Percentiles rank a stretch among this genome's conserved stretches.
These are phyloP conservation scores for Pulveroboletus sp. DNA, from an alignment of 768 basidiomycete species.

Conservation along the genomic window DNA sequence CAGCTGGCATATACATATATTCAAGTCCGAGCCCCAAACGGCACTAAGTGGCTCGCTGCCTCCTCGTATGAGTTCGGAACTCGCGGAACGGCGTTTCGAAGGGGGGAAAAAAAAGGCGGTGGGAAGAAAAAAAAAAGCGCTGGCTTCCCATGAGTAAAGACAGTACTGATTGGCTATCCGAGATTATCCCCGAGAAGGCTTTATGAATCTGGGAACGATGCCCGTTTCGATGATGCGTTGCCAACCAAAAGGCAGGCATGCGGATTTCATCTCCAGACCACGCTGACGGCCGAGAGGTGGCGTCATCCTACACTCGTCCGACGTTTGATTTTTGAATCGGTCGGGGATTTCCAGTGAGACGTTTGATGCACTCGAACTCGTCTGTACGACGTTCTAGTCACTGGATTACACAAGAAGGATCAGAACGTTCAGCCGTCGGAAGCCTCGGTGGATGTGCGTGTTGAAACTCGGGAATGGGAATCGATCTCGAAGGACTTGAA, in stretches of 20 bases:
- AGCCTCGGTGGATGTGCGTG: neutral
- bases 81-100: neutral
- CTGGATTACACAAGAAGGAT: neutral
- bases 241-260: neutral
- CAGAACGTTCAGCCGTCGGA: neutral
- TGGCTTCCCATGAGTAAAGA: neutral
- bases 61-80: neutral
- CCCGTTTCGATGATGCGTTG: neutral
- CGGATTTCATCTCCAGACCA: slow-evolving; percentile 5
- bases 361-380: neutral
- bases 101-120: neutral
- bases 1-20: neutral
- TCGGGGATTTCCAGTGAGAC: neutral
- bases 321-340: neutral
- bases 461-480: slow-evolving; percentile 7
- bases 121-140: neutral
- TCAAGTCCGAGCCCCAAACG: neutral
- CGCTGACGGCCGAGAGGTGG: neutral
- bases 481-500: neutral
- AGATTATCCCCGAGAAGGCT: neutral
- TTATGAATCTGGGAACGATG: slow-evolving; percentile 11
- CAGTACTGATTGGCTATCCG: neutral
- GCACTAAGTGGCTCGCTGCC: neutral
- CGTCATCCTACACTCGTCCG: slow-evolving; percentile 5
- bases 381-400: neutral